phyloP scores from a whole-genome alignment of 2,329 filamentous ascomycete genomes.

The Paradendryphiella salina region DNA sequence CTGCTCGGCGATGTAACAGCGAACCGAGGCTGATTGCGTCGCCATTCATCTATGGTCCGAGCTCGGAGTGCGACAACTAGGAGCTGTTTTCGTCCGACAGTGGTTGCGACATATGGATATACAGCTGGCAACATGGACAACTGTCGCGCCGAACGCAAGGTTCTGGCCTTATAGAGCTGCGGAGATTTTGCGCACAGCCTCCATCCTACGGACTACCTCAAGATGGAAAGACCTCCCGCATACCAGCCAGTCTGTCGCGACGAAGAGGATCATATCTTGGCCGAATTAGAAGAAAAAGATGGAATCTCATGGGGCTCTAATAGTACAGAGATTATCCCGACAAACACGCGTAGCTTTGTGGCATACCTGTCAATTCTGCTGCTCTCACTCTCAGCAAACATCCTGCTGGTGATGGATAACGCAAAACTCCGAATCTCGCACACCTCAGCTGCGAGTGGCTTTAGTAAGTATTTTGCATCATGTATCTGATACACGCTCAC shows the following conservation, averaged over 20 bases:
- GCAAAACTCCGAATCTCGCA: slow-evolving; percentile 23
- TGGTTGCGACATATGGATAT: slow-evolving; percentile 12
- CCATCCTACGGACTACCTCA: slow-evolving; percentile 3
- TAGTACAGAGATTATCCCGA: slow-evolving; percentile 32
- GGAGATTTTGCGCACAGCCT: slow-evolving; percentile 4
- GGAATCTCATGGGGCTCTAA: slow-evolving; percentile 31
- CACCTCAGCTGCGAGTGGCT: slow-evolving; percentile 27
- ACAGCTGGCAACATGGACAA: slow-evolving; percentile 11
- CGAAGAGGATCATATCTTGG: slow-evolving; percentile 24
- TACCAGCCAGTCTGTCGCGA: slow-evolving; percentile 35
- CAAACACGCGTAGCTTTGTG: slow-evolving; percentile 32
- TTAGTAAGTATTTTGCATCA: slow-evolving; percentile 25
- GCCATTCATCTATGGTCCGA: slow-evolving; percentile 33
- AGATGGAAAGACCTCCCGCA: slow-evolving; percentile 30
- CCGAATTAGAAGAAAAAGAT: slow-evolving; percentile 30
- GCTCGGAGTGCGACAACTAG: slow-evolving; percentile 21
- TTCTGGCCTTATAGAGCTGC: slow-evolving; percentile 3
- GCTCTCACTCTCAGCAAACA: slow-evolving; percentile 36
- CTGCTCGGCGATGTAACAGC: slow-evolving; percentile 17
- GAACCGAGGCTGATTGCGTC: slow-evolving; percentile 14
- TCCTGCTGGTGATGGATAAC: slow-evolving; percentile 36
- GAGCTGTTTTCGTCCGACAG: slow-evolving; percentile 6
- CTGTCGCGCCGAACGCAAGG: slow-evolving; percentile 6
- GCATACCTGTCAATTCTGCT: slow-evolving; percentile 34
- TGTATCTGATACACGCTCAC: slow-evolving; percentile 1